These are phyloP conservation scores for Eremomyces bilateralis DNA, from an alignment of 495 filamentous ascomycete species.

Conservation along the genomic window DNA sequence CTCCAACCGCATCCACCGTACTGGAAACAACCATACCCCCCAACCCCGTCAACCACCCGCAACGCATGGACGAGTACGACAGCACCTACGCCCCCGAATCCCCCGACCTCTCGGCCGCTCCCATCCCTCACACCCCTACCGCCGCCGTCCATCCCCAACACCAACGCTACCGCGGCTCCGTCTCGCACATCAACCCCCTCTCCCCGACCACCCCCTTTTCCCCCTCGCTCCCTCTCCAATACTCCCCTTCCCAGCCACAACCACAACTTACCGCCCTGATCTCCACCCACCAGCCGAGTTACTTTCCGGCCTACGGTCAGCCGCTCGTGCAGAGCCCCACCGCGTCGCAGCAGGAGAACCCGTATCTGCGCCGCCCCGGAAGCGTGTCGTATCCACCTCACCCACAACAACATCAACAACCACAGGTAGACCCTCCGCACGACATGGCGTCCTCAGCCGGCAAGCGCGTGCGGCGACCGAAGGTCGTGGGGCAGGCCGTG, in stretches of 20 bases:
- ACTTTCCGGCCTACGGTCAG: conserved; percentile 1
- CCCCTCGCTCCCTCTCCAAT: no score
- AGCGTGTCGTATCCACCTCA: no score
- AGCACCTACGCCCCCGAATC: conserved; percentile 15
- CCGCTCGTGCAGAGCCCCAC: no score
- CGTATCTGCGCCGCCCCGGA: no score
- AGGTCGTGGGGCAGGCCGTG: background rate
- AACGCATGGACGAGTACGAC: no score
- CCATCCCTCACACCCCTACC: conserved; percentile 2
- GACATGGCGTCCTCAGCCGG: background rate
- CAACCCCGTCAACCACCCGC: no score
- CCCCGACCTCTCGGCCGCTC: conserved; percentile 15
- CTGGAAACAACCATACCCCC: no score
- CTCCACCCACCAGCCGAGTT: conserved; percentile 1
- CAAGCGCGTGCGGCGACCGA: background rate
- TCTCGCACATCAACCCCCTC: conserved; percentile 11
- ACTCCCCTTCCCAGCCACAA: no score
- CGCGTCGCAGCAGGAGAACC: no score
- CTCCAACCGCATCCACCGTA: no score
- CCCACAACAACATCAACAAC: conserved; percentile 1
- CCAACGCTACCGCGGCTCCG: conserved; percentile 14
- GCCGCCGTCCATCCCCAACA: conserved; percentile 13
- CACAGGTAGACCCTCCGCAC: background rate
- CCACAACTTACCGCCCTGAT: no score
- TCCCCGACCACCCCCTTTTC: conserved; percentile 7